Base-by-base conservation (phyloP, 768 basidiomycete genomes). In the Brasilioporus rufonigricans region DNA sequence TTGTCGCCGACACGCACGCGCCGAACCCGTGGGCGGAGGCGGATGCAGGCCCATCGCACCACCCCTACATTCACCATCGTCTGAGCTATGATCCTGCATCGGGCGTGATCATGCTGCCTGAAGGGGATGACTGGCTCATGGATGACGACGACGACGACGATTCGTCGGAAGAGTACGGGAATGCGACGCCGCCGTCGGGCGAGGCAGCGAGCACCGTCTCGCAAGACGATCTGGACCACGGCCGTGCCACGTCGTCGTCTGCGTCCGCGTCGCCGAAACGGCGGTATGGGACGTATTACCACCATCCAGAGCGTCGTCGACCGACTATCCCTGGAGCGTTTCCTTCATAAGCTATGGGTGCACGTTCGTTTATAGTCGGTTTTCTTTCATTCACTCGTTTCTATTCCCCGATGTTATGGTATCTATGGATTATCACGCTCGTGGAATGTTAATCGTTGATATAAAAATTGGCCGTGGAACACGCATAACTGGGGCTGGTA, bases 71-170 rank as follows among this genome's bases (percentile, higher is more conserved):
- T 2, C 32, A 89, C 63, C 80, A 62, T 26, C 61, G 89, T 18
- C 70, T 92, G 50, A 93, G 90, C 71, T 95, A 86, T 58, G 92
- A 94, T 65, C 86, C 84, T 47, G 91, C 84, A 5, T 89, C 89
- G 3, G 93, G 93, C 1, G 90, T 94, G 33, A 95, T 95, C 59
- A 87, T 87, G 78, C 73, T 95, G 3, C 91, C 93, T 0, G 91
- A 93, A 36, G 80, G 84, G 59, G 80, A 76, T 29, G 79, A 81
- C 58, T 89, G 87, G 82, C 71, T 87, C 59, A 73, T 77, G 10
- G 84, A 84, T 24, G 79, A 77, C 11, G 64, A 65, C 19, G 84
- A 84, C 23, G 79, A 77, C 12, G 64, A 65, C 19, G 76, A 74
- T 21, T 68, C 67, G 36, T 78, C 78, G 53, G 73, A 76, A 50